These are phyloP conservation scores for Vinca minor DNA, from an alignment of 257 asterid species.

Conservation along the genomic window DNA sequence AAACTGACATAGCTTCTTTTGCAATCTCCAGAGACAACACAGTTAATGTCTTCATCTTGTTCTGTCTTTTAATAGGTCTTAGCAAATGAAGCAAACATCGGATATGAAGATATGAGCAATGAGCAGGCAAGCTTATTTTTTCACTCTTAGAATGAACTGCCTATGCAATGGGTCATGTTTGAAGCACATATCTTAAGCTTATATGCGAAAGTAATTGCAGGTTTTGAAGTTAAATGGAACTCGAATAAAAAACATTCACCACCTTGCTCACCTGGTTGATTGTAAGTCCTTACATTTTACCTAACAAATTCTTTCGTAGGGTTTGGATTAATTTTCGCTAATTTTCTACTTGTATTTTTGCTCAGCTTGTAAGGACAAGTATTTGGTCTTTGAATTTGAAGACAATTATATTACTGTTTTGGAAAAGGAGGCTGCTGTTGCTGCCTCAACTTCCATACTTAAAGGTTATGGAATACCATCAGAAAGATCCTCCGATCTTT, in stretches of 20 bases:
- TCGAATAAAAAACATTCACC: constrained; percentile 75
- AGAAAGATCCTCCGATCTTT: constrained; percentile 68
- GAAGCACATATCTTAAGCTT: neutral
- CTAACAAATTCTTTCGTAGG: neutral
- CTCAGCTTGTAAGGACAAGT: constrained; percentile 56
- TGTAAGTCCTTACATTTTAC: constrained; percentile 38
- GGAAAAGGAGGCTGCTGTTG: constrained; percentile 62
- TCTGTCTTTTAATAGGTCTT: constrained; percentile 47
- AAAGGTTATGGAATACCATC: constrained; percentile 86
- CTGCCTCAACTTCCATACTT: constrained; percentile 65
- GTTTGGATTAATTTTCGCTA: no score
- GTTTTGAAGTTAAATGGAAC: constrained; percentile 81
- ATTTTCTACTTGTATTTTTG: neutral
- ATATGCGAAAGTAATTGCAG: constrained; percentile 30
- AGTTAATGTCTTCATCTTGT: neutral
- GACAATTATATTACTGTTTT: constrained; percentile 70
- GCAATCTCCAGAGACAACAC: neutral
- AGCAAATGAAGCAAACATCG: constrained; percentile 88
- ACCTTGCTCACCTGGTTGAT: constrained; percentile 82
- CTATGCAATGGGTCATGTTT: neutral
- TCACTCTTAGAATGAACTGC: constrained; percentile 6
- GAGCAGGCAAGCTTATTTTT: constrained; percentile 62
- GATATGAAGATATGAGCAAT: constrained; percentile 89
- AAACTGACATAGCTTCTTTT: neutral
- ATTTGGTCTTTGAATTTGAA: constrained; percentile 71